Evolutionary conservation across 1,284 basidiomycete genomes (phyloP).

Genomic region (Leccinum subspadiceum): DNA sequence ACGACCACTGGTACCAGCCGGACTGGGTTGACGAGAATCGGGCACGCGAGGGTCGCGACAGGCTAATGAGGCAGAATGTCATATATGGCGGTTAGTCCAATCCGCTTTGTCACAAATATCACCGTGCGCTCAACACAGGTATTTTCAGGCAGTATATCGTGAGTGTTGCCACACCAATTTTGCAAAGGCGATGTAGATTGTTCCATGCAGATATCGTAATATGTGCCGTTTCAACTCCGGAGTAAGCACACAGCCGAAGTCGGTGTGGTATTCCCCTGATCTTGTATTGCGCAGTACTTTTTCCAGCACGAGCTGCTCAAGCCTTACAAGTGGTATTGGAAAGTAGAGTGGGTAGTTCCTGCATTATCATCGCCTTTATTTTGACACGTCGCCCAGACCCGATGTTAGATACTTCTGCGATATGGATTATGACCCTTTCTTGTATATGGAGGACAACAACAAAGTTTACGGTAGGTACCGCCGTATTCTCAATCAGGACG

Average conservation of each 20-base stretch:
- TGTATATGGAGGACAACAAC: conserved; percentile 73
- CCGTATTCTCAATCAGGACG: neutral
- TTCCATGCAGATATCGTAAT: conserved; percentile 54
- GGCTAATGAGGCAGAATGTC: conserved; percentile 61
- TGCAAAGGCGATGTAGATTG: neutral
- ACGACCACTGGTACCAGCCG: conserved; percentile 80
- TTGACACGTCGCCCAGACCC: conserved; percentile 44
- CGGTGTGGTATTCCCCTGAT: conserved; percentile 4
- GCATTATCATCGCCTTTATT: conserved; percentile 6
- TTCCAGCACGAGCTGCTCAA: conserved; percentile 72
- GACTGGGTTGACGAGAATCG: conserved; percentile 76
- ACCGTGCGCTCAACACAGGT: conserved; percentile 1
- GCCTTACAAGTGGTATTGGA: conserved; percentile 83
- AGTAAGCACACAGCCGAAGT: conserved; percentile 41
- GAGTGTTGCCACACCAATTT: conserved; percentile 24
- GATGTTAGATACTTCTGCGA: conserved; percentile 78
- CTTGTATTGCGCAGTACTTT: conserved; percentile 54
- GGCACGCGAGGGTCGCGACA: conserved; percentile 58
- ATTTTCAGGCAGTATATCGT: conserved; percentile 51
- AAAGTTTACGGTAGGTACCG: conserved; percentile 62
- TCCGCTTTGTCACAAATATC: neutral
- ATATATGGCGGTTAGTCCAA: conserved; percentile 59
- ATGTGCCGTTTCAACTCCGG: conserved; percentile 88
- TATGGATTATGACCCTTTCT: conserved; percentile 76
- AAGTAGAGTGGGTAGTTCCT: conserved; percentile 50